Conservation (phyloP, 495 filamentous ascomycete genomes). For the Acidomyces sp. region DNA sequence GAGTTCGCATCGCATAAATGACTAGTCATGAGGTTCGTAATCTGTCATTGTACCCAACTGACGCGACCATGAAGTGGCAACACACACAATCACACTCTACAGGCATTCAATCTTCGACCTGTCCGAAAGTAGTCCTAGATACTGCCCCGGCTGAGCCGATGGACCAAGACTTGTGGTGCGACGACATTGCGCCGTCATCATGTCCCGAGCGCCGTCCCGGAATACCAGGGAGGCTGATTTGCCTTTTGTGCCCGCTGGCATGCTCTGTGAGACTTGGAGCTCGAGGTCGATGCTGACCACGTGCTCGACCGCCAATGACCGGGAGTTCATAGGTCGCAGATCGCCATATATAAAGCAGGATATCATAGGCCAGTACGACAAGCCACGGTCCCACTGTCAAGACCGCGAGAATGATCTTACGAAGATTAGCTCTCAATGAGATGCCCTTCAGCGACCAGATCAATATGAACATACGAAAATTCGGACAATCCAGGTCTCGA, state of each 20-base stretch:
- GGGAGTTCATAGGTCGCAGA: constrained; percentile 47
- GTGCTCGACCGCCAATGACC: constrained; percentile 48
- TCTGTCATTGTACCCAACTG: too few species aligned
- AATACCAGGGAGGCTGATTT: constrained; percentile 8
- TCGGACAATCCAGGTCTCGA: constrained; percentile 52
- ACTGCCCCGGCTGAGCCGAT: too few species aligned
- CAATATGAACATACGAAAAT: constrained; percentile 40
- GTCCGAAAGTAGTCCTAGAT: too few species aligned
- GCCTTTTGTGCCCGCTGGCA: constrained; percentile 33
- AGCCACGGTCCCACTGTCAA: constrained; percentile 56
- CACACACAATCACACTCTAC: too few species aligned
- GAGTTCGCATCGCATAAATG: too few species aligned
- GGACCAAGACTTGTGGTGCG: too few species aligned
- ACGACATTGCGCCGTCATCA: too few species aligned
- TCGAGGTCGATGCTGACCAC: constrained; percentile 46
- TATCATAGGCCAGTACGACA: constrained; percentile 52
- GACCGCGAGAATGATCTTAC: constrained; percentile 50
- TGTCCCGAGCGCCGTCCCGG: neutral
- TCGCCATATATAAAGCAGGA: constrained; percentile 51
- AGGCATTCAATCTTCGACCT: too few species aligned
- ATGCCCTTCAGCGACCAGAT: too few species aligned
- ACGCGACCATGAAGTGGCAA: too few species aligned
- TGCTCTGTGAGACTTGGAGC: constrained; percentile 51
- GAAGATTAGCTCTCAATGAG: too few species aligned
- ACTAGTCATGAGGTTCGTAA: too few species aligned